Conservation (phyloP, 192 early-diverging fungal species). For the Coemansia sp. region DNA sequence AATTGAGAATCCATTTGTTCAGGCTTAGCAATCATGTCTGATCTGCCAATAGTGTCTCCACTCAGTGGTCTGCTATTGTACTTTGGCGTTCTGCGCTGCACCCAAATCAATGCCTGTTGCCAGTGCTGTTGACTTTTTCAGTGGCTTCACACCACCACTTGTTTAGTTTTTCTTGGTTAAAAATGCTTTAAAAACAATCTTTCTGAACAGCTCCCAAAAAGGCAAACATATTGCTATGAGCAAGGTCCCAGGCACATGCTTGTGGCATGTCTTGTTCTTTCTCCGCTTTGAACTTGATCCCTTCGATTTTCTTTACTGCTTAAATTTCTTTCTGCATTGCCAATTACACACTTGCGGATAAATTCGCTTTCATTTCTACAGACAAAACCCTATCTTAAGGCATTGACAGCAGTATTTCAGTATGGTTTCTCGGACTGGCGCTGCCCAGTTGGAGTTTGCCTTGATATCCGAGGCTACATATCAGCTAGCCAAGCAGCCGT, state of each 20-base stretch:
- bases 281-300: not conserved
- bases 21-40: slow-evolving; percentile 27
- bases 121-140: too few relatives aligned
- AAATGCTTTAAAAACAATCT: too few relatives aligned
- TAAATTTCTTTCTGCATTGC: not conserved
- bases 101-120: too few relatives aligned
- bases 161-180: too few relatives aligned
- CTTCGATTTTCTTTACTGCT: not conserved
- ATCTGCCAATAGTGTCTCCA: too few relatives aligned
- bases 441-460: slow-evolving; percentile 28
- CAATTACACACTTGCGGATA: not conserved
- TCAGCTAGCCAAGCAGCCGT: slow-evolving; percentile 22
- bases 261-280: not conserved
- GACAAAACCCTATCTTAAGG: not conserved
- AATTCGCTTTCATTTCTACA: not conserved
- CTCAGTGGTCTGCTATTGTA: too few relatives aligned
- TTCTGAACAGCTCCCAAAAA: too few relatives aligned
- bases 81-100: too few relatives aligned
- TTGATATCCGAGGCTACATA: slow-evolving; percentile 31
- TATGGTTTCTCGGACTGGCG: slow-evolving; percentile 39
- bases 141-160: too few relatives aligned
- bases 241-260: too few relatives aligned
- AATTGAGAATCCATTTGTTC: slow-evolving; percentile 88
- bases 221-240: too few relatives aligned
- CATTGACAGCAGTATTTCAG: not conserved